Conservation (phyloP, 2,329 filamentous ascomycete species). For the Gremmenia infestans region DNA sequence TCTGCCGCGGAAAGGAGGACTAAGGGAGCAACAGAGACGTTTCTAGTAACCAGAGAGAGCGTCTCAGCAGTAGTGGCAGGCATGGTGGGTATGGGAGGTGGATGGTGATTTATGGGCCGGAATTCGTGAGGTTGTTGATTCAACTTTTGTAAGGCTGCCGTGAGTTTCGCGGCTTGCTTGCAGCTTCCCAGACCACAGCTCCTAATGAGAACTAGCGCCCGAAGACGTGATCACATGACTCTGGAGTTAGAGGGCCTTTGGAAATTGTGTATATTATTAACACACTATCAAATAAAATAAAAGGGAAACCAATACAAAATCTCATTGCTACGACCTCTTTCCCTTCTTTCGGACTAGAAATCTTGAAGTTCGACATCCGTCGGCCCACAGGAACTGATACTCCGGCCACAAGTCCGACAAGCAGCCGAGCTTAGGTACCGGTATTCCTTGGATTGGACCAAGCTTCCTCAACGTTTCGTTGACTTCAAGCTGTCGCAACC, state of each 20-base stretch:
- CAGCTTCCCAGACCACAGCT: constrained; percentile 9
- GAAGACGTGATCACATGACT: constrained; percentile 6
- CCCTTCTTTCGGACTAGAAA: not conserved
- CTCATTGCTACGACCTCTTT: not conserved
- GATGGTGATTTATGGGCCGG: constrained; percentile 8
- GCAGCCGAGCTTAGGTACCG: constrained; percentile 10
- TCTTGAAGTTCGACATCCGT: not conserved
- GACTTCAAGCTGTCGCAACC: constrained; percentile 16
- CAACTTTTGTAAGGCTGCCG: constrained; percentile 15
- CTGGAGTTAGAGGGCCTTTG: not conserved
- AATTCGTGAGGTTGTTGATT: constrained; percentile 11
- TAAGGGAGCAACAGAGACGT: constrained; percentile 93
- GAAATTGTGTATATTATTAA: no score
- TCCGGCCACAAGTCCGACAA: constrained; percentile 4
- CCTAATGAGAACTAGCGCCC: constrained; percentile 11
- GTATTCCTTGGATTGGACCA: no score
- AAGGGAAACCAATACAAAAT: no score
- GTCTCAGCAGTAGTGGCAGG: constrained; percentile 96
- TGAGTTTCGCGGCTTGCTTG: constrained; percentile 22
- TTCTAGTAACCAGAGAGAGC: constrained; percentile 87
- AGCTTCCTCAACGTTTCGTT: not conserved
- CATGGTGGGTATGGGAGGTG: constrained; percentile 52
- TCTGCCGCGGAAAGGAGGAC: constrained; percentile 97
- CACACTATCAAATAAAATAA: no score
- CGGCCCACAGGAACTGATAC: constrained; percentile 5